These are phyloP conservation scores for Astraeus odoratus DNA, from an alignment of 768 basidiomycete genomes.

Conservation along the genomic window DNA sequence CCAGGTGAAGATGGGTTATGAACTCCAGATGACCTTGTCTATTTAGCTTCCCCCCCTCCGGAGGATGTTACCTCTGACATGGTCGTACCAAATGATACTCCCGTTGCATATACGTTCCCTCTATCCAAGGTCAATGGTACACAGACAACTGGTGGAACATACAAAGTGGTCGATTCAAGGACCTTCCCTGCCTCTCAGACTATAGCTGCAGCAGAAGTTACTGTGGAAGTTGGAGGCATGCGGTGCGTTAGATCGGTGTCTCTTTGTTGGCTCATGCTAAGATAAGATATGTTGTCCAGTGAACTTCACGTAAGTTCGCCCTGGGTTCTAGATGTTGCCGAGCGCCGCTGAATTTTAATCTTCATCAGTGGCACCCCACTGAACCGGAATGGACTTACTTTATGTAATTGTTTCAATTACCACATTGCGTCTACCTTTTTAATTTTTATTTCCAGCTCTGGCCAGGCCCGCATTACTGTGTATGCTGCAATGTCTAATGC, in stretches of 20 bases:
- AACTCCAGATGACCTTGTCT: neutral
- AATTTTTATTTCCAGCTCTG: slow-evolving; percentile 22
- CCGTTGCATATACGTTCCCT: slow-evolving; percentile 47
- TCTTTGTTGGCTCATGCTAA: neutral
- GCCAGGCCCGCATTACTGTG: slow-evolving; percentile 35
- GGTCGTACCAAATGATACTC: slow-evolving; percentile 43
- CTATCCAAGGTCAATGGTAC: slow-evolving; percentile 41
- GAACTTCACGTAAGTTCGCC: slow-evolving; percentile 37
- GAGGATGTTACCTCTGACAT: slow-evolving; percentile 35
- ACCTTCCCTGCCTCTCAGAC: slow-evolving; percentile 48
- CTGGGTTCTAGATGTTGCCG: too few species aligned
- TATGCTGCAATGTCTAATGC: slow-evolving; percentile 37
- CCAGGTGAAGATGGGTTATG: neutral
- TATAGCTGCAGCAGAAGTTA: slow-evolving; percentile 51
- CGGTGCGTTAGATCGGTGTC: slow-evolving; percentile 29
- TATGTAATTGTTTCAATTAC: slow-evolving; percentile 20
- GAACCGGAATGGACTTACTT: slow-evolving; percentile 42
- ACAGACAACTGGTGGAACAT: slow-evolving; percentile 44
- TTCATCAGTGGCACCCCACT: slow-evolving; percentile 43
- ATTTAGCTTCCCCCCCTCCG: slow-evolving; percentile 35
- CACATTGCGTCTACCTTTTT: neutral
- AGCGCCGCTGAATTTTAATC: neutral
- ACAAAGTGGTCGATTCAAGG: slow-evolving; percentile 53
- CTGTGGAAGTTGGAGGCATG: slow-evolving; percentile 54
- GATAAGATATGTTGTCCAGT: slow-evolving; percentile 14